A percentile compares a stretch with the other conserved stretches of the same genome.
These are phyloP conservation scores for Gossypium raimondii DNA, from an alignment of 345 rosid species.

Conservation along the genomic window DNA sequence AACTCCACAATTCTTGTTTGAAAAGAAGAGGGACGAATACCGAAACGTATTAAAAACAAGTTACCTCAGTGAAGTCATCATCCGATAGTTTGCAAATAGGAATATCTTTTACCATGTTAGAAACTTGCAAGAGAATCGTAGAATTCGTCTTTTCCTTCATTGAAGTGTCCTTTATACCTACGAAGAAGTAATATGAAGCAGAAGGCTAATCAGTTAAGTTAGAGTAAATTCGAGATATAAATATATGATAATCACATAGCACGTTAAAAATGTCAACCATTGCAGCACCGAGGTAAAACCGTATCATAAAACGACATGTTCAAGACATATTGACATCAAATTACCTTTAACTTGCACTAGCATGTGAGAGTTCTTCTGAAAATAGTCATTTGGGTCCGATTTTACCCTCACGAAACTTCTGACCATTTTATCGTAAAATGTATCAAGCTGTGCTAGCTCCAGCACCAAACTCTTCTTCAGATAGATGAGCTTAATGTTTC, in stretches of 20 bases:
- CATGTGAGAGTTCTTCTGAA: slow-evolving; percentile 39
- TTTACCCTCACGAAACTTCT: slow-evolving; percentile 58
- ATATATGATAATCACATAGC: neutral
- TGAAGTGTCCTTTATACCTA: slow-evolving; percentile 40
- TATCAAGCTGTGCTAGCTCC: slow-evolving; percentile 40
- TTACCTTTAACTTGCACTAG: slow-evolving; percentile 55
- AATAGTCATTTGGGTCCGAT: slow-evolving; percentile 35
- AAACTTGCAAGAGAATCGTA: slow-evolving; percentile 38
- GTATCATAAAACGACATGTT: neutral
- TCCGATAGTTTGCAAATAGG: slow-evolving; percentile 38
- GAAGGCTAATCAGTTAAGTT: neutral
- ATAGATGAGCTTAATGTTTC: slow-evolving; percentile 49
- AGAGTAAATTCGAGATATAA: neutral
- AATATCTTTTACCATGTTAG: slow-evolving; percentile 29
- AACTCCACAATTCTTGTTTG: neutral
- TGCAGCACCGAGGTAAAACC: neutral
- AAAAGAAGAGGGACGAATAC: neutral
- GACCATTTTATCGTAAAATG: slow-evolving; percentile 36
- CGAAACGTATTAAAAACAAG: neutral
- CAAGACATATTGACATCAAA: neutral
- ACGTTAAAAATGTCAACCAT: neutral
- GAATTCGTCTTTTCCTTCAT: slow-evolving; percentile 11
- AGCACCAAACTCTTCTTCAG: slow-evolving; percentile 43
- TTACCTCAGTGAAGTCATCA: slow-evolving; percentile 47
- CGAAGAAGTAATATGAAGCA: neutral